A percentile compares a stretch with the other conserved stretches of the same genome.
These are phyloP conservation scores for Pseudohalonectria lignicola DNA, from an alignment of 2,329 filamentous ascomycete species.

Conservation along the genomic window DNA sequence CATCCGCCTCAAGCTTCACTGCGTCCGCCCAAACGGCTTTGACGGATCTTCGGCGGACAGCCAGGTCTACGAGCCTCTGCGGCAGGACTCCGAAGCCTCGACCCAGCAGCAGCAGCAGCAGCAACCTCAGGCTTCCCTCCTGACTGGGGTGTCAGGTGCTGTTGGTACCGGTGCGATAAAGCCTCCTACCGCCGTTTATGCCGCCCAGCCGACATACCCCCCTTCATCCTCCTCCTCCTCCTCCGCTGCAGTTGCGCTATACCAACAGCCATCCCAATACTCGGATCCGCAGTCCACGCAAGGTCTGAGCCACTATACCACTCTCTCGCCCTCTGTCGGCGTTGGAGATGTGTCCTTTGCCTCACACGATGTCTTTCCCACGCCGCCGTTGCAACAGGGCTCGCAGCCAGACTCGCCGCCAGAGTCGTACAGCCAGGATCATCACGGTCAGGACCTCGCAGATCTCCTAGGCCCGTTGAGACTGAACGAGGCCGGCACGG, in stretches of 20 bases:
- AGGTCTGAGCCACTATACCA: slow-evolving; percentile 36
- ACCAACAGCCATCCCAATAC: slow-evolving; percentile 36
- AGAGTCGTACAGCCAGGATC: slow-evolving; percentile 46
- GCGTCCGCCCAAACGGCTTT: slow-evolving; percentile 77
- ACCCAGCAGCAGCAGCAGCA: slow-evolving; percentile 32
- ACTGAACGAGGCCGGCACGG: slow-evolving; percentile 73
- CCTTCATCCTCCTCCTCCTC: slow-evolving; percentile 17
- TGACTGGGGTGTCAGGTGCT: too few species aligned
- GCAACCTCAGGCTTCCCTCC: slow-evolving; percentile 2
- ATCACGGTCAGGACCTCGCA: slow-evolving; percentile 60
- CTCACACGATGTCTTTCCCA: slow-evolving; percentile 38
- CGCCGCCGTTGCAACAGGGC: slow-evolving; percentile 36
- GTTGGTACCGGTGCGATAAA: too few species aligned
- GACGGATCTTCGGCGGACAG: slow-evolving; percentile 43
- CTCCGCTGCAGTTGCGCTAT: slow-evolving; percentile 18
- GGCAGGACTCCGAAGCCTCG: slow-evolving; percentile 31
- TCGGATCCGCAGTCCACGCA: slow-evolving; percentile 25
- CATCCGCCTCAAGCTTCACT: slow-evolving; percentile 82
- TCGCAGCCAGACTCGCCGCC: slow-evolving; percentile 29
- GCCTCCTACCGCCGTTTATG: slow-evolving; percentile 31
- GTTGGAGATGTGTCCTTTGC: slow-evolving; percentile 41
- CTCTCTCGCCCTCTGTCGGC: slow-evolving; percentile 35
- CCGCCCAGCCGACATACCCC: slow-evolving; percentile 36
- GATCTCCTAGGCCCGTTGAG: slow-evolving; percentile 78
- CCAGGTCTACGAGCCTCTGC: slow-evolving; percentile 38